Conservation (phyloP, 2,329 filamentous ascomycete species). For the Metarhizium sp. region DNA sequence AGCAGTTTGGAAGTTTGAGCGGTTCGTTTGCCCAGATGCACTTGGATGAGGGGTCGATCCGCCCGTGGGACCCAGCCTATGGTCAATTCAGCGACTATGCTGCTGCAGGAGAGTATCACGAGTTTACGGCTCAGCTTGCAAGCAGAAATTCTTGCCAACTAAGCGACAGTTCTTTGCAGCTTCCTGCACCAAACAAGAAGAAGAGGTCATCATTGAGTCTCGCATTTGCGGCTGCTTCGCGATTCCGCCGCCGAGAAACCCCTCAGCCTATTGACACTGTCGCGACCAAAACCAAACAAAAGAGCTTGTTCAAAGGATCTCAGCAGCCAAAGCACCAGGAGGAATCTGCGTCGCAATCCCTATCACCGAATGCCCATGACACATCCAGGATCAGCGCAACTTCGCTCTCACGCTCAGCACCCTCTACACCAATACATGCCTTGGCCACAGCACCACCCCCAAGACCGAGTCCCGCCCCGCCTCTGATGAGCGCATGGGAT, state of each 20-base stretch:
- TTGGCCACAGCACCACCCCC: conserved; percentile 4
- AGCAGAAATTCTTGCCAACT: conserved; percentile 3
- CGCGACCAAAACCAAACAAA: neutral
- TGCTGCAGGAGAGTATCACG: conserved; percentile 25
- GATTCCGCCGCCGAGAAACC: conserved; percentile 18
- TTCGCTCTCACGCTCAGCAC: neutral
- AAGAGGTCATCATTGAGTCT: conserved; percentile 13
- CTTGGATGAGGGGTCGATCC: conserved; percentile 5
- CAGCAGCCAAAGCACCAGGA: neutral
- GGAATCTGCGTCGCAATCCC: neutral
- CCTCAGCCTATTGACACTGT: conserved; percentile 8
- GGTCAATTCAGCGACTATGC: conserved; percentile 21
- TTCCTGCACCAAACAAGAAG: conserved; percentile 1
- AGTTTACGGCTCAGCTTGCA: conserved; percentile 23
- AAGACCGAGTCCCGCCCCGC: conserved; percentile 5
- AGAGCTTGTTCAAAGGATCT: neutral
- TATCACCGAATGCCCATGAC: neutral
- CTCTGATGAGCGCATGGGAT: conserved; percentile 20
- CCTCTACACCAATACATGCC: neutral
- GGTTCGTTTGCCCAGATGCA: neutral
- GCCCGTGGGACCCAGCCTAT: conserved; percentile 11
- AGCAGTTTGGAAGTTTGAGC: conserved; percentile 2
- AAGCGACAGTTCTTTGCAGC: neutral
- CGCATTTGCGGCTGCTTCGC: conserved; percentile 16
- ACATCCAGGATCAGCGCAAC: neutral